phyloP scores from a whole-genome alignment of 176 grass and related monocot species.

The Guadua angustifolia region DNA sequence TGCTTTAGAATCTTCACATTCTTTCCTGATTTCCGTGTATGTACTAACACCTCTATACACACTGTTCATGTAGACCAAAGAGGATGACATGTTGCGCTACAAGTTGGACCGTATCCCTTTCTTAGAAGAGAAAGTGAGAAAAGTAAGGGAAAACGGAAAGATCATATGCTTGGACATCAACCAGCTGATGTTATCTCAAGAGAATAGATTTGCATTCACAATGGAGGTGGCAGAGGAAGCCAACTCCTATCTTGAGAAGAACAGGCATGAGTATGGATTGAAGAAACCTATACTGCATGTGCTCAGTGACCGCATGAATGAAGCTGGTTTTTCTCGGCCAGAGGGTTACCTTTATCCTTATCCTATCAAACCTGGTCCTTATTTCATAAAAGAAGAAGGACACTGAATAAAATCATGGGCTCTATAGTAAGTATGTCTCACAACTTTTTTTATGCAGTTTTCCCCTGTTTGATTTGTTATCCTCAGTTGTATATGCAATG shows the following conservation, averaged over 20 bases:
- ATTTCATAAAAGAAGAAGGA: constrained; percentile 70
- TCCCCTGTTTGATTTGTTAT: constrained; percentile 33
- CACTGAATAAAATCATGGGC: constrained; percentile 38
- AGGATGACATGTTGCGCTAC: constrained; percentile 71
- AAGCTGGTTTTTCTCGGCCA: constrained; percentile 75
- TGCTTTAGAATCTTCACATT: not conserved
- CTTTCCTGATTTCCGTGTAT: constrained; percentile 13
- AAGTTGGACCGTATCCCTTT: constrained; percentile 81
- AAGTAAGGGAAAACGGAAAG: constrained; percentile 73
- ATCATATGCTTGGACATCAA: constrained; percentile 80
- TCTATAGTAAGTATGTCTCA: constrained; percentile 37
- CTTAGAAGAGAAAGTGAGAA: constrained; percentile 79
- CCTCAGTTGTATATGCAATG: constrained; percentile 3
- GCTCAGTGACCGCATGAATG: constrained; percentile 79
- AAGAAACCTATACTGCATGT: constrained; percentile 85
- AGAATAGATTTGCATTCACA: constrained; percentile 80
- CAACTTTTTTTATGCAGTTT: not conserved
- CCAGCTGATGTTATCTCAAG: constrained; percentile 72
- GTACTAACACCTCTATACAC: constrained; percentile 1
- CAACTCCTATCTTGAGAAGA: constrained; percentile 70
- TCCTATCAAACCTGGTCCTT: constrained; percentile 71
- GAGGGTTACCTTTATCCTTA: constrained; percentile 78
- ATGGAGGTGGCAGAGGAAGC: constrained; percentile 83
- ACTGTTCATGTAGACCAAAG: constrained; percentile 56
- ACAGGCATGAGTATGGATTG: constrained; percentile 76